Conservation (phyloP, 257 asterid species). For the Prunella vulgaris region DNA sequence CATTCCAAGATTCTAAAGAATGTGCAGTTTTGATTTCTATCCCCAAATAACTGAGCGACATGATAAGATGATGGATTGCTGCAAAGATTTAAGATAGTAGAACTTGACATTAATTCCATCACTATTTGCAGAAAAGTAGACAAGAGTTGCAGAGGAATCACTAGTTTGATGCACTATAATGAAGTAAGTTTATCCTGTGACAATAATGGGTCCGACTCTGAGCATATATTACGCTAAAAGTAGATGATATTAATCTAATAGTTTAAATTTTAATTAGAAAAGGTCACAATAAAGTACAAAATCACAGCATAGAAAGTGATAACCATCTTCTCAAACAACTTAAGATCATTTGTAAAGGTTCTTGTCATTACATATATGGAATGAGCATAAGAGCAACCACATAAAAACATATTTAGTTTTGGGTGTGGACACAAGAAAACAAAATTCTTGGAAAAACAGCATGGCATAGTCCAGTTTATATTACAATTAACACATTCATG, state of each 20-base stretch:
- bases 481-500: not conserved
- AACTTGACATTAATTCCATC: slow-evolving; percentile 6
- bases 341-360: slow-evolving; percentile 1
- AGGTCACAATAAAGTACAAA: not conserved
- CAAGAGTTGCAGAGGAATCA: not conserved
- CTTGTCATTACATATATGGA: not conserved
- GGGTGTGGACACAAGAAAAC: not conserved
- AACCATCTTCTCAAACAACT: slow-evolving; percentile 5
- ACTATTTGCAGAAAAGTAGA: slow-evolving; percentile 7
- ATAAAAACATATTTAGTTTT: not conserved
- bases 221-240: too few species aligned
- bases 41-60: slow-evolving; percentile 67
- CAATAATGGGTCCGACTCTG: too few species aligned
- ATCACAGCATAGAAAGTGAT: not conserved
- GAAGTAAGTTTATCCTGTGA: not conserved
- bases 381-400: slow-evolving; percentile 1
- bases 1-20: slow-evolving; percentile 91
- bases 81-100: slow-evolving; percentile 31
- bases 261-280: slow-evolving; percentile 6
- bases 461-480: not conserved
- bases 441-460: too few species aligned
- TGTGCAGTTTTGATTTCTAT: slow-evolving; percentile 89
- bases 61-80: slow-evolving; percentile 83
- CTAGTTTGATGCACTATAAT: slow-evolving; percentile 10
- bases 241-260: not conserved